Conservation (phyloP, 768 basidiomycete genomes). For the Leccinum uliginosum region DNA sequence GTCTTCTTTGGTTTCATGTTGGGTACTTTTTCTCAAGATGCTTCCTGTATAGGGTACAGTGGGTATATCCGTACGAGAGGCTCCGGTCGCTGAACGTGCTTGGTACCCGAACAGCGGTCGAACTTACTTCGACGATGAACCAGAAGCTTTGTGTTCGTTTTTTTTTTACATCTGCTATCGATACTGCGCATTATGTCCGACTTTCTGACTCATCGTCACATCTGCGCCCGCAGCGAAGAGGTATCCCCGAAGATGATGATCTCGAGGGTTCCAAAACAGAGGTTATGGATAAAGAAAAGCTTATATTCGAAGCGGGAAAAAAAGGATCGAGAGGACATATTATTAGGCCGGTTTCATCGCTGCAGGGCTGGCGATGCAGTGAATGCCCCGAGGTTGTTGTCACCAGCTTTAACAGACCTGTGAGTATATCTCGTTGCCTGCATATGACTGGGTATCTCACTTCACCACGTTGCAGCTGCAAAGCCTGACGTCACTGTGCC, state of each 20-base stretch:
- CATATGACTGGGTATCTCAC: no score
- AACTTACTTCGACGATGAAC: constrained; percentile 68
- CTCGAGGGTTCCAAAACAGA: constrained; percentile 77
- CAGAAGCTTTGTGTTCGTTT: constrained; percentile 86
- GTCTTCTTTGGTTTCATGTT: constrained; percentile 25
- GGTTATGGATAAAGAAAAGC: constrained; percentile 97
- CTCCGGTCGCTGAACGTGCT: constrained; percentile 91
- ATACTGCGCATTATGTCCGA: constrained; percentile 85
- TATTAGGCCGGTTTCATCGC: no score
- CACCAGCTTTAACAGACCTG: no score
- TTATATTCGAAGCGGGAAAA: constrained; percentile 86
- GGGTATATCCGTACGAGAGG: constrained; percentile 97
- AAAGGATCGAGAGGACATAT: constrained; percentile 84
- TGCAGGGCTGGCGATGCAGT: no score
- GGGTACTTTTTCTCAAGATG: not conserved
- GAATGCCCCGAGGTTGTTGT: no score
- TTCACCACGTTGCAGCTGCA: no score
- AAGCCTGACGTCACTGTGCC: no score
- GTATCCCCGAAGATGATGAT: constrained; percentile 84
- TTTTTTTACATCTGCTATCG: constrained; percentile 90
- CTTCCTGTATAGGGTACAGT: constrained; percentile 70
- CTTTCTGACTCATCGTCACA: constrained; percentile 68
- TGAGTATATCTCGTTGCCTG: no score
- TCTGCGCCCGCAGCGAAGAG: constrained; percentile 41
- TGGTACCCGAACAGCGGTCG: constrained; percentile 78